Evolutionary conservation across 2,329 filamentous ascomycete species (phyloP), one percentile per base, ranked within the genome.

Genomic region (Alternaria infectoria): DNA sequence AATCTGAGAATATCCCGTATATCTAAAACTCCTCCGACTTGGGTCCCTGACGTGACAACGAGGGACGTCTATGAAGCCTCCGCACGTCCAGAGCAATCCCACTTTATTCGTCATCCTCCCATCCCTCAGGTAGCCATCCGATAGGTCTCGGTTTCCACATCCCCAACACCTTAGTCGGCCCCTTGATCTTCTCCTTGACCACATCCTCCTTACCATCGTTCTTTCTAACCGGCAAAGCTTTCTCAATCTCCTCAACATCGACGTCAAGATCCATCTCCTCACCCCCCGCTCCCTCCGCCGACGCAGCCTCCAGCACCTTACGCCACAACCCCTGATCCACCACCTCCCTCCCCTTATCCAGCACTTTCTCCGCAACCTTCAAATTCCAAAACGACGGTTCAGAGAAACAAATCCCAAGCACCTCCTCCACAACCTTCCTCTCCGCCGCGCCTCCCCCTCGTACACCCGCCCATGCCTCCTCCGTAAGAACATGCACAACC

Each of bases 401-500:
- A 7, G 77, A 69, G 56, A 81, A 80, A 63, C 80, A 82, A 5
- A 57, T 46, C 3, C 43, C 44, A 0, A 77, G 52, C 3, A 64
- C 56, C 12, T 67, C 44, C 13, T 74, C 66, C 5, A 62, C 30
- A 9, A 70, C 11, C 30, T 23, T 19, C 10, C 46, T 26, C 2
- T 51, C 47, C 3, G 28, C 43, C 19, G 10, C 10, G 3, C 69
- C 51, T 32, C 74, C 10, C 5, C 69, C 51, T 32, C 74, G 65
- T 28, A 66, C 66, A 11, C 69, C 68, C n/a, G 56, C 43, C 82
- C 82, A 85, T 2, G 73, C 69, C 4, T 74, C 54, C 11, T 80
- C 80, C 6, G 74, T 74, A 25, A 86, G 67, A 10, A 87, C 76
- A 68, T 86, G 84, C 9, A 81, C 67, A 25, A 86, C 68, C 86